These are phyloP conservation scores for Trapa bicornis DNA, from an alignment of 345 rosid species.

Conservation along the genomic window DNA sequence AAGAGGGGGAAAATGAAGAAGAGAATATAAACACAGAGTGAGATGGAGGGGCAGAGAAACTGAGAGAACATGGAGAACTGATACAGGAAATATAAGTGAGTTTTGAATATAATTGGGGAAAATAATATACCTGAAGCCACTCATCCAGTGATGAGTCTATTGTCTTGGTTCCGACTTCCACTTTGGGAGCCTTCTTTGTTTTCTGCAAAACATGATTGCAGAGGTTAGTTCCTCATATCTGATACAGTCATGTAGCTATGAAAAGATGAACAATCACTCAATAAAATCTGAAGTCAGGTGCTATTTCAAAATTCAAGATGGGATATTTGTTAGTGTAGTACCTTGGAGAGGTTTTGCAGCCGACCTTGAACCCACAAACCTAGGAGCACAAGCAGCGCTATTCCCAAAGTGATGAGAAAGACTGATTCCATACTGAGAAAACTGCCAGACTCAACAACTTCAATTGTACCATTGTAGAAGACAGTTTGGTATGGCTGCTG, in stretches of 20 bases:
- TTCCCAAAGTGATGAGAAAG: constrained; percentile 65
- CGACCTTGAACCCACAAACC: constrained; percentile 63
- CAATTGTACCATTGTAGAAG: constrained; percentile 78
- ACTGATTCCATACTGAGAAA: constrained; percentile 76
- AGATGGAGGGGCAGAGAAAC: neutral
- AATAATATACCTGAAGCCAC: constrained; percentile 67
- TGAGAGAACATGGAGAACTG: neutral
- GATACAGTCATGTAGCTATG: neutral
- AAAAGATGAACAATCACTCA: neutral
- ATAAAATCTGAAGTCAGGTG: neutral
- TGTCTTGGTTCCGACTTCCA: constrained; percentile 70
- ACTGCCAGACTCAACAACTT: constrained; percentile 74
- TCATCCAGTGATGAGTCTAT: constrained; percentile 73
- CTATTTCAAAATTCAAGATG: neutral
- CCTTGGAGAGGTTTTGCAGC: constrained; percentile 64
- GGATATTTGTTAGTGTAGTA: constrained; percentile 8
- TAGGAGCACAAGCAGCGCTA: constrained; percentile 45
- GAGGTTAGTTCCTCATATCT: neutral
- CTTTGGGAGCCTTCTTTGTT: constrained; percentile 66
- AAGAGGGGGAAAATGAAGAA: too few species aligned
- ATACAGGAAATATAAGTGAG: neutral
- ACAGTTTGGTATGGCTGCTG: constrained; percentile 61
- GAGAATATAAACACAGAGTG: too few species aligned
- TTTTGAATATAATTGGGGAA: neutral
- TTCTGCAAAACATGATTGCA: constrained; percentile 31